Conservation (phyloP, 805 yeast species). For the Metschnikowia corniflorae region DNA sequence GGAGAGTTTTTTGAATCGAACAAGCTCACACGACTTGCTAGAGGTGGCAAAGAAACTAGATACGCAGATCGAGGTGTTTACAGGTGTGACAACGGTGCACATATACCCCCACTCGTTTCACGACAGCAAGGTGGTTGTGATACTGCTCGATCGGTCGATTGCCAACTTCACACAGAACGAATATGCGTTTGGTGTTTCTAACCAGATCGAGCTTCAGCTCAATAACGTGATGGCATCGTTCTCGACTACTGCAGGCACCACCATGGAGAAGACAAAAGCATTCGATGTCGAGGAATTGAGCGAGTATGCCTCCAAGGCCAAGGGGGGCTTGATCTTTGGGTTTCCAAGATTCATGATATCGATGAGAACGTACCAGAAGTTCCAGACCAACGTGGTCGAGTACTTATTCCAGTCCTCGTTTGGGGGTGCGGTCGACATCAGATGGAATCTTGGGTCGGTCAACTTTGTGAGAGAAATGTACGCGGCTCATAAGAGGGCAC, state of each 20-base stretch:
- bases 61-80: slow-evolving; percentile 61
- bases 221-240: slow-evolving; percentile 65
- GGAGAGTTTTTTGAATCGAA: slow-evolving; percentile 9
- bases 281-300: slow-evolving; percentile 56
- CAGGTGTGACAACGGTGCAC: slow-evolving; percentile 56
- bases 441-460: slow-evolving; percentile 93
- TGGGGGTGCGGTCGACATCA: slow-evolving; percentile 85
- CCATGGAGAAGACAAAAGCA: slow-evolving; percentile 45
- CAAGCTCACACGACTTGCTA: slow-evolving; percentile 11
- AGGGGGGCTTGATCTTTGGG: slow-evolving; percentile 76
- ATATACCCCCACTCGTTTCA: slow-evolving; percentile 79
- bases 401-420: slow-evolving; percentile 69
- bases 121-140: slow-evolving; percentile 71
- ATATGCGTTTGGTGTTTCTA: slow-evolving; percentile 43
- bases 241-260: slow-evolving; percentile 51
- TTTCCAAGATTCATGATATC: slow-evolving; percentile 72
- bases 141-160: slow-evolving; percentile 52
- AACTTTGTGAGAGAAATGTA: slow-evolving; percentile 91
- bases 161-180: slow-evolving; percentile 52
- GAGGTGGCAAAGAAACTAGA: slow-evolving; percentile 46
- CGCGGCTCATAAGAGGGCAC: slow-evolving; percentile 75
- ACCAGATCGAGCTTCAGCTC: slow-evolving; percentile 57
- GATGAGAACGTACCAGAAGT: slow-evolving; percentile 72
- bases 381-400: slow-evolving; percentile 52
- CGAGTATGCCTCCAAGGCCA: slow-evolving; percentile 50